A percentile compares a stretch with the other conserved stretches of the same genome.
Evolutionary conservation across 2,329 filamentous ascomycete species (phyloP).

Genomic region (Pseudocercospora fijiensis): DNA sequence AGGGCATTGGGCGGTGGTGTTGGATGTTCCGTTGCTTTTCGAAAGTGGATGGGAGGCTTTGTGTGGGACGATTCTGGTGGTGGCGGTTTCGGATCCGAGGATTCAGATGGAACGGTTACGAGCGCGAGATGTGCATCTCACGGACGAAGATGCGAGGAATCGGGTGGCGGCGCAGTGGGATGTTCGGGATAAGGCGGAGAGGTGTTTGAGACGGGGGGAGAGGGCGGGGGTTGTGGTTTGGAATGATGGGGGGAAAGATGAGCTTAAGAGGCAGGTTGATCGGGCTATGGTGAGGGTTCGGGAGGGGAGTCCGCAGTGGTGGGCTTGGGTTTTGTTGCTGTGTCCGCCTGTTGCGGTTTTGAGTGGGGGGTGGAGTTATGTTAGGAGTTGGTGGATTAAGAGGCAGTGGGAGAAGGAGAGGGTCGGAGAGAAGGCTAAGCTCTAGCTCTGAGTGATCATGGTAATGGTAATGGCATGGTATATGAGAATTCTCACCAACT

Average conservation of each 20-base stretch:
- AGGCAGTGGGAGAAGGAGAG: conserved; percentile 65
- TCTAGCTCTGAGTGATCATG: too few relatives aligned
- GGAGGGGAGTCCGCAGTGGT: conserved; percentile 71
- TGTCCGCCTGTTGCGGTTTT: conserved; percentile 73
- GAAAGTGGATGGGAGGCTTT: conserved; percentile 82
- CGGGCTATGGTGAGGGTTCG: conserved; percentile 64
- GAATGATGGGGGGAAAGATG: conserved; percentile 77
- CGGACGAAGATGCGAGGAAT: conserved; percentile 81
- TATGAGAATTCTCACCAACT: not conserved
- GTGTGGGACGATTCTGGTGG: conserved; percentile 82
- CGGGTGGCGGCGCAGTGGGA: conserved; percentile 84
- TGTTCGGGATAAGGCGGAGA: conserved; percentile 75
- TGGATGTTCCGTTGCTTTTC: conserved; percentile 90
- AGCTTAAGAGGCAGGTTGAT: conserved; percentile 66
- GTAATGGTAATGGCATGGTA: conserved; percentile 19
- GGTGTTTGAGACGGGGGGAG: conserved; percentile 65
- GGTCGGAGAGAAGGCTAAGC: conserved; percentile 58
- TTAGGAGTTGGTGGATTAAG: conserved; percentile 69
- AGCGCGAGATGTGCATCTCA: conserved; percentile 73
- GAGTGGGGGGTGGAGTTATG: conserved; percentile 69
- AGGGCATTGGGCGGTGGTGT: conserved; percentile 83
- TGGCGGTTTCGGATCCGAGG: conserved; percentile 75
- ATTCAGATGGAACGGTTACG: conserved; percentile 79
- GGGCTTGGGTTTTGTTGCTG: conserved; percentile 68
- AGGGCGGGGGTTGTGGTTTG: conserved; percentile 75